Evolutionary conservation across 2,329 filamentous ascomycete genomes (phyloP).

Genomic region (Botrytis sinoallii): DNA sequence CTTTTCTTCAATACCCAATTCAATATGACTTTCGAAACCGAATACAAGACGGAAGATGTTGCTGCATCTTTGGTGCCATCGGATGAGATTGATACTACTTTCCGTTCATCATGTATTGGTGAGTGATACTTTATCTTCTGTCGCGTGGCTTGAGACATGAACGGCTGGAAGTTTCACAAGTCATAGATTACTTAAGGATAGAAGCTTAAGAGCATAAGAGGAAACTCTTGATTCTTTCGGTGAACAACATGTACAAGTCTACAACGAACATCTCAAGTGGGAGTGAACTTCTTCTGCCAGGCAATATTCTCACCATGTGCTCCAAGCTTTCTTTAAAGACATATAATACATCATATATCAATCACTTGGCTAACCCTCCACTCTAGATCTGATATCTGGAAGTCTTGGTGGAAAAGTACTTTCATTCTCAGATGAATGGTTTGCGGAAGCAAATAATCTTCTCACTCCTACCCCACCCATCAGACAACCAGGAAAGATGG

Average conservation of each 20-base stretch:
- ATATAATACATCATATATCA: background rate
- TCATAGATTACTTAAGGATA: background rate
- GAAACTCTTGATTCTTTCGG: background rate
- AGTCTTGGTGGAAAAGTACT: constrained; percentile 61
- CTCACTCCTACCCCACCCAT: constrained; percentile 62
- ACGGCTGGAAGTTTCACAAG: background rate
- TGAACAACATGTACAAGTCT: background rate
- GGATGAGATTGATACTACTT: constrained; percentile 58
- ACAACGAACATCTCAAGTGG: background rate
- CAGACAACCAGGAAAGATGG: constrained; percentile 63
- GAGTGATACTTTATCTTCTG: constrained; percentile 33
- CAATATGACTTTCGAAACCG: constrained; percentile 41
- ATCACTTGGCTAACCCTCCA: constrained; percentile 19
- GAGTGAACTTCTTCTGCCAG: background rate
- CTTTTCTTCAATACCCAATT: background rate
- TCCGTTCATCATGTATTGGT: constrained; percentile 62
- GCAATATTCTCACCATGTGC: background rate
- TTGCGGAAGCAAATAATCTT: constrained; percentile 62
- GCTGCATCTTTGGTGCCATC: constrained; percentile 48
- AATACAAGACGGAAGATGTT: constrained; percentile 56
- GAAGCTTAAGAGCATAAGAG: background rate
- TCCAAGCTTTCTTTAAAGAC: background rate
- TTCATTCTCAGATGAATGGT: constrained; percentile 66
- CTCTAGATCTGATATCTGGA: constrained; percentile 58
- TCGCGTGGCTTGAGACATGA: background rate